A percentile compares a stretch with the other conserved stretches of the same genome.
phyloP scores from a whole-genome alignment of 139 green algal genomes.

The Chlorella sorokiniana region DNA sequence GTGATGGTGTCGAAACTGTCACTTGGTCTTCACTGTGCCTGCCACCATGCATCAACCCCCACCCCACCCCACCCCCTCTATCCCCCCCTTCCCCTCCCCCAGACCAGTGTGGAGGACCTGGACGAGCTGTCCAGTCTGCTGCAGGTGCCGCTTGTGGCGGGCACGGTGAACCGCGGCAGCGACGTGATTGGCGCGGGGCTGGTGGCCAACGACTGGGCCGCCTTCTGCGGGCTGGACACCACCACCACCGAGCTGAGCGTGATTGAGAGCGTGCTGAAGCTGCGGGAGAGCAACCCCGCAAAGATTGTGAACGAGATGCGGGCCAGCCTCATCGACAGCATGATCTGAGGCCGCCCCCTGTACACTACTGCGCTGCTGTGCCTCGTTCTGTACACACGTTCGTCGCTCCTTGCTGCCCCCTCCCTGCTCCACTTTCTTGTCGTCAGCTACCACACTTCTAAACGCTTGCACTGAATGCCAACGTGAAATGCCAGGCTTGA shows the following conservation, averaged over 20 bases:
- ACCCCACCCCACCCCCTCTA: not conserved
- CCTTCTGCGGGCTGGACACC: slow-evolving; percentile 97
- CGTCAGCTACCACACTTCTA: no score
- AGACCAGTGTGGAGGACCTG: slow-evolving; percentile 97
- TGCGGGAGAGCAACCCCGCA: slow-evolving; percentile 80
- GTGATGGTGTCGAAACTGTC: no score
- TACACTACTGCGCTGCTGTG: not conserved
- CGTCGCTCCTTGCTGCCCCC: not conserved
- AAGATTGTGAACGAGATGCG: slow-evolving; percentile 93
- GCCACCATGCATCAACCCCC: not conserved
- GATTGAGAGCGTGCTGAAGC: slow-evolving; percentile 95
- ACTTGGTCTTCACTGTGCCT: no score
- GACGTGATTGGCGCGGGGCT: slow-evolving; percentile 90
- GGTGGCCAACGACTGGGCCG: slow-evolving; percentile 96
- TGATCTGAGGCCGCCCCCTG: slow-evolving; percentile 66
- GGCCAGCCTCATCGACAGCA: slow-evolving; percentile 87
- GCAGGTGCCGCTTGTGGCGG: slow-evolving; percentile 96
- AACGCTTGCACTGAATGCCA: no score
- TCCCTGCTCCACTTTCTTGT: not conserved
- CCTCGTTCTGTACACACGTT: not conserved
- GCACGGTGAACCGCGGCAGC: slow-evolving; percentile 95
- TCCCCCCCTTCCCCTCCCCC: slow-evolving; percentile 43
- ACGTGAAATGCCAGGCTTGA: no score
- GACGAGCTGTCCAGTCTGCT: slow-evolving; percentile 97
- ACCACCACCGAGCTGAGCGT: slow-evolving; percentile 96